phyloP scores from a whole-genome alignment of 345 rosid genomes.

The Hibiscus mutabilis region DNA sequence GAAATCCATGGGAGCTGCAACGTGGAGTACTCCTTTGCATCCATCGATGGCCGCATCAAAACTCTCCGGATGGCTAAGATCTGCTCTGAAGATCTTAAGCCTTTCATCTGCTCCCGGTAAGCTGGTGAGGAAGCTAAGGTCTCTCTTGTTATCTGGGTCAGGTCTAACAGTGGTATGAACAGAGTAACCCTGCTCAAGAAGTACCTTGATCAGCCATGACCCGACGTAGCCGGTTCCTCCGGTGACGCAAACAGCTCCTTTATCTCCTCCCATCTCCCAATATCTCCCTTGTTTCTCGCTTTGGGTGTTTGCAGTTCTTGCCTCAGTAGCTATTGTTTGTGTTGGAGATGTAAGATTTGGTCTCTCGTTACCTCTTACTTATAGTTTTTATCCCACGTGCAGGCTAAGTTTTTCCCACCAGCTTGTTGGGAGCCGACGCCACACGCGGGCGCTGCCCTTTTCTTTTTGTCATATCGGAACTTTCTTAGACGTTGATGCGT shows the following conservation, averaged over 20 bases:
- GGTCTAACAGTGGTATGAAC: neutral
- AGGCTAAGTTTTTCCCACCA: neutral
- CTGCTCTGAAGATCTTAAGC: neutral
- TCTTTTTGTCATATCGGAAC: neutral
- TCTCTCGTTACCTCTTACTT: neutral
- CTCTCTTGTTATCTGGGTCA: neutral
- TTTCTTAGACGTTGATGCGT: neutral
- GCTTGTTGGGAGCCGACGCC: too few relatives aligned
- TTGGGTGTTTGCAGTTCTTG: neutral
- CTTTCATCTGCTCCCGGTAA: neutral
- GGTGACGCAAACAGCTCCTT: neutral
- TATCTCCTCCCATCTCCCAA: neutral
- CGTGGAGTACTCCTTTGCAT: neutral
- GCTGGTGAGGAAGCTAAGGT: slow-evolving; percentile 3
- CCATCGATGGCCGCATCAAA: neutral
- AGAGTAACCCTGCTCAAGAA: slow-evolving; percentile 1
- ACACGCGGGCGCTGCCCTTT: neutral
- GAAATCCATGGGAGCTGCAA: neutral
- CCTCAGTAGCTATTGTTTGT: neutral
- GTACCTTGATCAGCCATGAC: slow-evolving; percentile 1
- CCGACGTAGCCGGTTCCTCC: slow-evolving; percentile 1
- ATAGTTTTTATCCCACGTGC: neutral
- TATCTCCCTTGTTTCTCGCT: neutral
- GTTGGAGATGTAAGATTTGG: neutral
- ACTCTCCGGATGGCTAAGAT: neutral